Evolutionary conservation across 345 rosid species (phyloP), one percentile per base, ranked within the genome.

Genomic region (Acer saccharum): DNA sequence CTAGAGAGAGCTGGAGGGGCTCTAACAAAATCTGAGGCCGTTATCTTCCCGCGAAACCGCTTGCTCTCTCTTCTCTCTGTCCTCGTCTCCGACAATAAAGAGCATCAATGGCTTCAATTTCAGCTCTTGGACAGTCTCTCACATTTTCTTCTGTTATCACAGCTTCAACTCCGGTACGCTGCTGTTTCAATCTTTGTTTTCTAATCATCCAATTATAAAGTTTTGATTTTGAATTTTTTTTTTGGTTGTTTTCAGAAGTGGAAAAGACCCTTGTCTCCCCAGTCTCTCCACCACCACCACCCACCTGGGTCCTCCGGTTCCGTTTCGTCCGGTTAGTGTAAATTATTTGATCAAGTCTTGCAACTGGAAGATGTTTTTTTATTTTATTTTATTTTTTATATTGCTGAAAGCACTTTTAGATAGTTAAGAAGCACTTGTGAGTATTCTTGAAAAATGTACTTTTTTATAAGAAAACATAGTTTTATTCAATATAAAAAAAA

Each of bases 91-190:
- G 16, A 46, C 29, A 13, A 32, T 21, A 39, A 8, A 60, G 9
- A 6, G 0, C 0, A 60, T 60, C 9, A 67, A 91, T 93, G 98
- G 93, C 91, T 77, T 88, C 90, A 32, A 75, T 90, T 84, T 84
- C 89, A 23, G 86, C 89, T 10, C 60, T 80, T 50, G 83, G 76
- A 16, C 18, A 75, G 73, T 80, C 65, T 10, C 64, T 60, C 23
- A 60, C 25, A 7, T 18, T 27, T 11, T 12, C 44, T 57, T 3
- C 75, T 71, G 1, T 83, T 9, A n/a, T 73, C 65, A 76, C 73
- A 67, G 54, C 81, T 78, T 77, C 85, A 21, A 35, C 84, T 58
- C 17, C 72, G 69, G 80, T 75, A 35, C 55, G 71, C 58, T 60
- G 50, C 72, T 14, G 12, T 75, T 32, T 1, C 10, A 17, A 65